These are phyloP conservation scores for Entomophthora muscae DNA, from an alignment of 371 early-diverging fungal species.

Conservation along the genomic window DNA sequence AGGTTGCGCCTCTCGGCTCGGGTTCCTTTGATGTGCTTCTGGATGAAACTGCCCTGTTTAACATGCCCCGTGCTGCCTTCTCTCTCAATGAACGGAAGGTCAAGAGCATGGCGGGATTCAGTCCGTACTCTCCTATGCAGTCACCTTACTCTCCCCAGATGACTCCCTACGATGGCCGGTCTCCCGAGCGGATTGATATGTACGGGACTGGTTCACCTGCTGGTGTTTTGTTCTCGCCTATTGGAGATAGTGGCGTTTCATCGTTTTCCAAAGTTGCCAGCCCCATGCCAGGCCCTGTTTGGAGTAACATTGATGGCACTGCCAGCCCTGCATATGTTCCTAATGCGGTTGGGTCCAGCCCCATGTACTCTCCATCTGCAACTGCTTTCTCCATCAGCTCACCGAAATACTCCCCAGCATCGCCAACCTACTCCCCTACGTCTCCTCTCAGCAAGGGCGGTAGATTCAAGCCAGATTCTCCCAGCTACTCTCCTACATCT, in stretches of 20 bases:
- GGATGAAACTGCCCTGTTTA: constrained; percentile 74
- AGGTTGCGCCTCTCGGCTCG: constrained; percentile 96
- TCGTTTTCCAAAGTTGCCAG: too few species aligned
- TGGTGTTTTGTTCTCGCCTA: constrained; percentile 15
- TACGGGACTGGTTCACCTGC: constrained; percentile 14
- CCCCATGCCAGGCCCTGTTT: too few species aligned
- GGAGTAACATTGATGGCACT: too few species aligned
- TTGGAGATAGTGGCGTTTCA: background rate
- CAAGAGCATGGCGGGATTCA: too few species aligned
- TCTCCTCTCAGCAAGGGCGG: constrained; percentile 69
- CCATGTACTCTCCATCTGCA: constrained; percentile 51
- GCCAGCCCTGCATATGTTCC: too few species aligned
- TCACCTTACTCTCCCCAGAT: constrained; percentile 23
- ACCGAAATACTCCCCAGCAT: constrained; percentile 40
- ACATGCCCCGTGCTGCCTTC: too few species aligned
- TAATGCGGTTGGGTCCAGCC: too few species aligned
- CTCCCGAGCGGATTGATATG: constrained; percentile 27
- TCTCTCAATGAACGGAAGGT: too few species aligned
- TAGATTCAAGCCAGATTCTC: constrained; percentile 17
- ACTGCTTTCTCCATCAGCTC: constrained; percentile 58
- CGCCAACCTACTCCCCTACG: constrained; percentile 52
- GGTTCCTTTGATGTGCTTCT: constrained; percentile 88
- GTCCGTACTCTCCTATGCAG: constrained; percentile 14
- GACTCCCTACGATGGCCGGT: constrained; percentile 37
- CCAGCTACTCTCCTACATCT: constrained; percentile 21